Conservation (phyloP, 108 stramenopile species). For the Pseudonitzschia delicatissima region DNA sequence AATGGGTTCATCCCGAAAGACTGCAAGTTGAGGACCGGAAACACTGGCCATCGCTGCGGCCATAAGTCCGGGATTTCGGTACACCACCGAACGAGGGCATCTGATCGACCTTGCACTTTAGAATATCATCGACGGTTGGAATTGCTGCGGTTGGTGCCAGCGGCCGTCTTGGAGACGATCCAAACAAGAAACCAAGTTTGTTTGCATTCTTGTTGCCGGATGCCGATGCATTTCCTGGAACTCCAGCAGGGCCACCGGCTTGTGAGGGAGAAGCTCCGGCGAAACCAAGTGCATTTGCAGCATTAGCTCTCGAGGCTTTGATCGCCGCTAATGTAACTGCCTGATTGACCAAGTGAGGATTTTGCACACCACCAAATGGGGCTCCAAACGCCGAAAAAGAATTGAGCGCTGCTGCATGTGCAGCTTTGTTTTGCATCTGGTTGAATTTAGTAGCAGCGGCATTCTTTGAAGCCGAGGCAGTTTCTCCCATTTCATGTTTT, state of each 20-base stretch:
- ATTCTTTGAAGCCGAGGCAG: background rate
- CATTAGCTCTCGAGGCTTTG: background rate
- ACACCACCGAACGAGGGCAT: constrained; percentile 3
- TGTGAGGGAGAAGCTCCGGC: too few species aligned
- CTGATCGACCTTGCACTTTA: constrained; percentile 2
- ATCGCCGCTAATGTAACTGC: background rate
- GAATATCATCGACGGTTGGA: constrained; percentile 4
- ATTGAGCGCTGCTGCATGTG: background rate
- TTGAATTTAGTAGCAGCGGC: background rate
- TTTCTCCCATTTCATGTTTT: background rate
- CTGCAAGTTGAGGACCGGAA: background rate
- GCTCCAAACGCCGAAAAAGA: background rate
- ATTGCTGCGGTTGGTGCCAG: background rate
- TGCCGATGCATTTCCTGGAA: background rate
- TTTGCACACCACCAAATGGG: background rate
- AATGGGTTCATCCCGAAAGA: background rate
- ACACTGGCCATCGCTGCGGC: background rate
- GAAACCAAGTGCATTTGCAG: too few species aligned
- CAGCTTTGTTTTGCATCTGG: background rate
- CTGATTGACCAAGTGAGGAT: background rate
- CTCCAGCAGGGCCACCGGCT: too few species aligned
- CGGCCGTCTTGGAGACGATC: background rate
- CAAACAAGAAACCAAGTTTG: constrained; percentile 8
- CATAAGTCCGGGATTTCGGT: background rate
- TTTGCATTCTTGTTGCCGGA: background rate